Percentiles rank a stretch among this genome's conserved stretches.
phyloP scores from a whole-genome alignment of 768 basidiomycete species.

The Trametopsis cervina region DNA sequence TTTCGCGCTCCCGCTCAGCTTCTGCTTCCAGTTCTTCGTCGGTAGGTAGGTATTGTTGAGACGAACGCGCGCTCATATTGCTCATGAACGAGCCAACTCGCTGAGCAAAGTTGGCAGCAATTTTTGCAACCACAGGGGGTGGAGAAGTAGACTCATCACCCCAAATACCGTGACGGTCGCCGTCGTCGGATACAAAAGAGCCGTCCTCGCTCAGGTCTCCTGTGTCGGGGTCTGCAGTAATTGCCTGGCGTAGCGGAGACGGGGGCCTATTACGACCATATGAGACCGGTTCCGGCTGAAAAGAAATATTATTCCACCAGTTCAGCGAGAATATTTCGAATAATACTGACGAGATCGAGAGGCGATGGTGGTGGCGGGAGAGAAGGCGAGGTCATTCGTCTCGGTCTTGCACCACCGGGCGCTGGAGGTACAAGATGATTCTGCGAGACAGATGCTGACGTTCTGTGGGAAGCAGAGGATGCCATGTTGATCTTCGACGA shows the following conservation, averaged over 20 bases:
- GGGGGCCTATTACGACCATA: conserved; percentile 41
- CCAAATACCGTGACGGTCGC: conserved; percentile 38
- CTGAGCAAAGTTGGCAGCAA: conserved; percentile 70
- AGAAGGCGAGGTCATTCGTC: conserved; percentile 29
- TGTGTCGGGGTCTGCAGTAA: conserved; percentile 48
- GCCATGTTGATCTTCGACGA: conserved; percentile 22
- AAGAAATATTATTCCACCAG: conserved; percentile 9
- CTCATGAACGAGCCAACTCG: conserved; percentile 64
- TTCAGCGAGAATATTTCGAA: neutral
- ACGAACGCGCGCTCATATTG: conserved; percentile 31
- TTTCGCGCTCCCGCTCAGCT: conserved; percentile 70
- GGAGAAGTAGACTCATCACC: conserved; percentile 51
- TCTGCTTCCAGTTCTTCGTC: conserved; percentile 82
- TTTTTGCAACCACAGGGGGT: conserved; percentile 62
- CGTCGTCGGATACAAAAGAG: conserved; percentile 29
- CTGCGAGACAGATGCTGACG: conserved; percentile 17
- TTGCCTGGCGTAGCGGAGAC: conserved; percentile 66
- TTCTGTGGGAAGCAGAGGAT: conserved; percentile 22
- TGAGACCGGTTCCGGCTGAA: conserved; percentile 37
- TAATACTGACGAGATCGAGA: conserved; percentile 32
- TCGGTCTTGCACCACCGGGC: conserved; percentile 10
- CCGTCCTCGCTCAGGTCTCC: conserved; percentile 32
- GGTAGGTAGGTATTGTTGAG: conserved; percentile 35
- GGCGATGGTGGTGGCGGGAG: conserved; percentile 32
- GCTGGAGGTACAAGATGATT: conserved; percentile 23